Conservation (phyloP, 345 rosid species). For the Sonneratia caseolaris region DNA sequence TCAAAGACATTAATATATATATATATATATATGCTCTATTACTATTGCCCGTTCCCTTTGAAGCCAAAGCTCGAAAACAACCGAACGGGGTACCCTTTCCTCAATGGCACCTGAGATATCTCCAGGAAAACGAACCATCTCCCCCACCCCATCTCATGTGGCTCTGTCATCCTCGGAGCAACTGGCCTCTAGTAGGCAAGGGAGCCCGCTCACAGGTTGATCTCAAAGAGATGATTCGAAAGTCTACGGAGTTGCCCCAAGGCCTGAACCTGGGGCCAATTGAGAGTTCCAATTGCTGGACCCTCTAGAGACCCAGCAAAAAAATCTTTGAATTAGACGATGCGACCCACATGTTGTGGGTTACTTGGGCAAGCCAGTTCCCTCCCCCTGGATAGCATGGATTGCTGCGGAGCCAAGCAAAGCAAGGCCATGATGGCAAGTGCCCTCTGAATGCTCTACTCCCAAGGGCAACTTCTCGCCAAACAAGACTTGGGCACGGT, state of each 20-base stretch:
- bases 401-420: conserved; percentile 55
- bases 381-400: conserved; percentile 49
- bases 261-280: conserved; percentile 34
- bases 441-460: conserved; percentile 56
- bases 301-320: conserved; percentile 40
- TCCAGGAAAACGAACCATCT: not conserved
- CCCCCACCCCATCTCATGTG: conserved; percentile 23
- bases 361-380: conserved; percentile 66
- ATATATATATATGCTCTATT: too few species aligned
- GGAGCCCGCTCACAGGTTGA: conserved; percentile 45
- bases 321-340: conserved; percentile 37
- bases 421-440: conserved; percentile 60
- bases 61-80: too few species aligned
- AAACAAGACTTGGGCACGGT: conserved; percentile 75
- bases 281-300: conserved; percentile 33
- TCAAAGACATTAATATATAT: too few species aligned
- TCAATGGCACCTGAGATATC: conserved; percentile 8
- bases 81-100: too few species aligned
- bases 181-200: conserved; percentile 75
- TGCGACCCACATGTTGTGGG: conserved; percentile 73
- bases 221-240: conserved; percentile 48
- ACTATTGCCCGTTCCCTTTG: too few species aligned
- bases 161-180: conserved; percentile 72
- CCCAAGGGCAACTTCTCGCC: conserved; percentile 39
- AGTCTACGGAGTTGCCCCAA: conserved; percentile 67